Evolutionary conservation across 495 filamentous ascomycete genomes (phyloP), one percentile per base, ranked within the genome.

Genomic region (Penicillium waksmanii): DNA sequence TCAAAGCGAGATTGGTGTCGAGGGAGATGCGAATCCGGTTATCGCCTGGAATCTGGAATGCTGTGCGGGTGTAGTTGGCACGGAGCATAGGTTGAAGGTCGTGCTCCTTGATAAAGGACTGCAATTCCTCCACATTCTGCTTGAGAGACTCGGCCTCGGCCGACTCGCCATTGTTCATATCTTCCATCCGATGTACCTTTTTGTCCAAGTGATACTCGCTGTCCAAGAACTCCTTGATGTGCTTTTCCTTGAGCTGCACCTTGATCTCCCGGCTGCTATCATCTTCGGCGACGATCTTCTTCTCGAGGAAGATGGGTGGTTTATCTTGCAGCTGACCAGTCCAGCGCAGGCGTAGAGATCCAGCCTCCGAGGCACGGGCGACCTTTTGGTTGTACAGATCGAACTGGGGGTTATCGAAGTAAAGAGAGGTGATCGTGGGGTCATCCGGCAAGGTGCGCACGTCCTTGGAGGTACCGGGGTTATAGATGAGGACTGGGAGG

Each of bases 1-100:
- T 96, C 61, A 98, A 84, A 33, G 91, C 93, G 18, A 98, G 82
- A 61, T 96, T 85, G 0, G 93, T 98, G 69, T 98, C 95, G 54
- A 98, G 88, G 1, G 91, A 92, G 58, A 97, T 90, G 38, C 96
- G 85, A 34, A 98, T 88, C 31, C 92, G 87, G 70, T 95, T 87
- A 71, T 98, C 92, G 5, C 91, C 88, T 13, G 95, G 95, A 47
- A 97, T 96, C 69, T 98, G 94, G 80, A 97, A 98, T 4, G 95
- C 95, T 0, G 93, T 96, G 42, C 96, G 89, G 12, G 87, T 92
- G 70, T 98, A 98, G 73, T 95, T 96, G 51, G 95, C 96, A 19
- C 95, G 86, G 38, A 98, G 74, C 57, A 96, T 84, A 6, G 95
- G 95, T 71, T 93, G 84, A 36, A 98, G 81, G 56, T 89, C 82